A percentile compares a stretch with the other conserved stretches of the same genome.
These are phyloP conservation scores for Salix suchowensis DNA, from an alignment of 345 rosid genomes.

Conservation along the genomic window DNA sequence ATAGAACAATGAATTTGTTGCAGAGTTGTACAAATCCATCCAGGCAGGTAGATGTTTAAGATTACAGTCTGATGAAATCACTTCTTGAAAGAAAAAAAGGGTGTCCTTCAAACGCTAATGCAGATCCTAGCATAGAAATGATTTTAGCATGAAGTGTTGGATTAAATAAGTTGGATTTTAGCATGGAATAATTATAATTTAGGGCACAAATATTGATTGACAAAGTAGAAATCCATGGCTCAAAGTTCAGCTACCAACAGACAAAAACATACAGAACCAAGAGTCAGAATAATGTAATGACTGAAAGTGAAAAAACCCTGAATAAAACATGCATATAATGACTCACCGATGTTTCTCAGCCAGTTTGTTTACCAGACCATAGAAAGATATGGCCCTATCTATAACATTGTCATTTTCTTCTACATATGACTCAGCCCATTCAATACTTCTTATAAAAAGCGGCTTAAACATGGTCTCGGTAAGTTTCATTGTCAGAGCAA, in stretches of 20 bases:
- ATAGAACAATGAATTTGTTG: too few relatives aligned
- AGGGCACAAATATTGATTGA: too few relatives aligned
- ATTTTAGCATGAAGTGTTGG: too few relatives aligned
- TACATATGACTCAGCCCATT: conserved; percentile 71
- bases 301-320: not conserved
- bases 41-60: too few relatives aligned
- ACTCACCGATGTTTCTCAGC: conserved; percentile 80
- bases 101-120: too few relatives aligned
- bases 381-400: conserved; percentile 71
- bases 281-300: not conserved
- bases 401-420: conserved; percentile 44
- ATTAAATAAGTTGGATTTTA: too few relatives aligned
- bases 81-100: too few relatives aligned
- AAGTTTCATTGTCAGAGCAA: conserved; percentile 79
- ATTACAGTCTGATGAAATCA: too few relatives aligned
- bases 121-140: too few relatives aligned
- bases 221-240: too few relatives aligned
- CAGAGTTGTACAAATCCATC: too few relatives aligned
- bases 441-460: conserved; percentile 68
- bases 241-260: not conserved
- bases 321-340: not conserved
- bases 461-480: conserved; percentile 94
- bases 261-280: not conserved
- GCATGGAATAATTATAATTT: too few relatives aligned
- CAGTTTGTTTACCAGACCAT: conserved; percentile 67